These are phyloP conservation scores for Termitomyces bulborhizus DNA, from an alignment of 768 basidiomycete genomes.

Conservation along the genomic window DNA sequence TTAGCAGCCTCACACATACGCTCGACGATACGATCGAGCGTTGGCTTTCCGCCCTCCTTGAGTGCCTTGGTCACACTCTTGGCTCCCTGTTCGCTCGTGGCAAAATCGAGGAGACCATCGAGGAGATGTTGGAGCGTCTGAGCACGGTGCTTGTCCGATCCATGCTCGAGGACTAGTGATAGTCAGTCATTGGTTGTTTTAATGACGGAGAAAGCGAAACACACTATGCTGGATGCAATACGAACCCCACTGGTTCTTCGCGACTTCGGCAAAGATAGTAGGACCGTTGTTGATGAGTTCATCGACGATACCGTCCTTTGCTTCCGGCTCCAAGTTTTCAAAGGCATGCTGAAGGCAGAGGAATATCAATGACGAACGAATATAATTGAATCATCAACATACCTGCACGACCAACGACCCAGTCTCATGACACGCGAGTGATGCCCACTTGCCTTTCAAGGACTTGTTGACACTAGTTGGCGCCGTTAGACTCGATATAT, in stretches of 20 bases:
- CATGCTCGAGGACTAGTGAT: constrained; percentile 66
- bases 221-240: constrained; percentile 83
- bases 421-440: constrained; percentile 86
- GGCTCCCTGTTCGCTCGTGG: constrained; percentile 80
- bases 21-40: constrained; percentile 65
- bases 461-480: constrained; percentile 75
- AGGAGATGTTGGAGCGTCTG: constrained; percentile 80
- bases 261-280: constrained; percentile 63
- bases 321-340: constrained; percentile 31
- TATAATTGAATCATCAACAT: background rate
- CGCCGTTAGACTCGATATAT: background rate
- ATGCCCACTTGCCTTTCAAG: constrained; percentile 83
- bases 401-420: constrained; percentile 87
- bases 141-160: constrained; percentile 65
- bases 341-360: too few relatives aligned
- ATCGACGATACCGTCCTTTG: constrained; percentile 80
- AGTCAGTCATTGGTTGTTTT: background rate
- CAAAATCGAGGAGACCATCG: constrained; percentile 69
- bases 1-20: constrained; percentile 85
- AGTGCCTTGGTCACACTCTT: constrained; percentile 84
- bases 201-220: constrained; percentile 19
- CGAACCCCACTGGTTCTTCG: constrained; percentile 86
- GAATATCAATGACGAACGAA: background rate
- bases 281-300: constrained; percentile 74
- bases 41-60: constrained; percentile 78